Evolutionary conservation across 2,329 filamentous ascomycete genomes (phyloP), one percentile per base, ranked within the genome.

Genomic region (Fusarium sp.): DNA sequence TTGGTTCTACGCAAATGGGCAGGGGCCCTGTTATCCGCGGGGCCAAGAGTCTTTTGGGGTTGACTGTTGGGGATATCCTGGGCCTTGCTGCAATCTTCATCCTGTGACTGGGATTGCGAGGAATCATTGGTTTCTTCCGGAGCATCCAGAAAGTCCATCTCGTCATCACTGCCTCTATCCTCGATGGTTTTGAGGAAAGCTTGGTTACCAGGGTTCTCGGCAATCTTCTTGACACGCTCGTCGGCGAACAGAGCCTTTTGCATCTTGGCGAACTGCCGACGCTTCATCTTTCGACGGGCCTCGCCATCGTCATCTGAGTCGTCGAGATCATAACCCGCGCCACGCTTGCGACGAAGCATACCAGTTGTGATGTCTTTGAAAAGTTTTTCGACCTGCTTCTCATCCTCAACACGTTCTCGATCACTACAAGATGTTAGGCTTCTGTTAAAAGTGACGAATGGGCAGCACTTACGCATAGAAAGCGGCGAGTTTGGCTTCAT

Each of bases 321-420:
- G 7, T 94, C 94, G 24, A 97, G 87, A 74, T 95, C 92, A 68
- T 94, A 91, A 74, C 94, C 92, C 77, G 92, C 87, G 67, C 91
- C 92, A 77, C 92, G 90, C 78, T 97, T 95, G 67, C 93, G 91
- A 13, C 94, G 91, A 52, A 99, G 87, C 79, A 90, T 91, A 53
- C 96, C 96, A 14, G 92, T 97, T 7, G 93, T 96, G 74, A 99
- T 91, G 77, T 98, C 95, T 74, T 93, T 94, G 85, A 96, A 94
- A 54, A 99, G 87, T 82, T 96, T 96, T 75, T 94, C 92, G 16
- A 98, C 91, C 71, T 93, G 90, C 74, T 95, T 94, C 79, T 97
- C 94, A 75, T 98, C 94, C 40, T 88, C 88, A 40, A 87, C 89
- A 66, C 94, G 91, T 74, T 95, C 91, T 54, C 92, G 92, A 72